Base-by-base conservation (phyloP, 2,329 filamentous ascomycete genomes). In the Fusarium phyllophilum region DNA sequence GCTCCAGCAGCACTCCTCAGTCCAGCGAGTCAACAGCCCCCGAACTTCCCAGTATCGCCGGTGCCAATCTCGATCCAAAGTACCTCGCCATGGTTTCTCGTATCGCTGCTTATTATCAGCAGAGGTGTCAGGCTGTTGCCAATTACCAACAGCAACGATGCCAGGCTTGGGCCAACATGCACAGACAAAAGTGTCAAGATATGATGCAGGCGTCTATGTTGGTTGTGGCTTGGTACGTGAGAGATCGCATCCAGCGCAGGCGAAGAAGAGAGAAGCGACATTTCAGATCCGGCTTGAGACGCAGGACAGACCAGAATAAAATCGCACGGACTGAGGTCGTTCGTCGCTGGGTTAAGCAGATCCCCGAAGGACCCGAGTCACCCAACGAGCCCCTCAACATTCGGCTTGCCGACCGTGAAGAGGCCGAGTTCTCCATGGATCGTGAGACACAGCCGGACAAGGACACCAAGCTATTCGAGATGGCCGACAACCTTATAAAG, bases 161-260 rank as follows among this genome's bases (percentile, higher is more conserved):
- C 73, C 84, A 86, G 79, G 83, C 83, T 12, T 86, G 85, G 85
- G 85, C 85, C 62, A 83, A 79, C 71, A 79, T 83, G 76, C 84
- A 86, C 76, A 82, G 84, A 46, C 83, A 85, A 73, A 84, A 85
- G 75, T 85, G 83, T 72, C 85, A 86, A 77, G 85, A 86, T 69
- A 85, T 85, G 81, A 85, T 83, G 79, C 84, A 85, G 72, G 85
- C 85, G 1, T 84, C 85, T 65, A 86, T 86, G 83, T 77, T 87
- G 29, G 83, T 86, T 8, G 84, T 87, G 38, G 85, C 85, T 18
- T 87, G 85, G 85, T 86, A 87, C 72, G 83, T 86, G 48, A 83
- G 85, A 48, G 85, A 86, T 73, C 83, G 85, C 38, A 85, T 86
- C 72, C 80, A 82, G 66, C 82, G 85, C 38, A 81, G 84, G 34